Percentiles rank a stretch among this genome's conserved stretches.
Evolutionary conservation across 2,329 filamentous ascomycete species (phyloP).

Genomic region (Clarireedia paspali): DNA sequence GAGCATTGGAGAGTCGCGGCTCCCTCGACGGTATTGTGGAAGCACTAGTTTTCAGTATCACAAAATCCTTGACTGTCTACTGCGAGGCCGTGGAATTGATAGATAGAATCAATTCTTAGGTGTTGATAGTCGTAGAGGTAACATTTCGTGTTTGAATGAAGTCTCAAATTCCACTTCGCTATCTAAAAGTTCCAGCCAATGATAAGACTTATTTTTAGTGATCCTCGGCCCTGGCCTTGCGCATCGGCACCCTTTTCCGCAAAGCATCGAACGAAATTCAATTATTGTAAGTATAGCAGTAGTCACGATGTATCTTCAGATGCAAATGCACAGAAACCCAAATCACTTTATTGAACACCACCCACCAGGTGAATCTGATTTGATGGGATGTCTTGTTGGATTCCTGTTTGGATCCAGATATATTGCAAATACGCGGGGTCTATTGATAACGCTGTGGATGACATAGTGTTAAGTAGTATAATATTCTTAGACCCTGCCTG

Average conservation of each 20-base stretch:
- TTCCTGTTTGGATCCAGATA: no score
- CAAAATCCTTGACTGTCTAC: neutral
- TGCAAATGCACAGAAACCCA: neutral
- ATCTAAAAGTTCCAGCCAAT: slow-evolving; percentile 3
- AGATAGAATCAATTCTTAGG: neutral
- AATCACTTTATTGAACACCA: neutral
- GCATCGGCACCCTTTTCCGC: neutral
- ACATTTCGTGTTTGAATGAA: slow-evolving; percentile 6
- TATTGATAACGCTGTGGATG: no score
- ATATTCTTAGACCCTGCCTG: no score
- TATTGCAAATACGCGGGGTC: no score
- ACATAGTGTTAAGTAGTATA: no score
- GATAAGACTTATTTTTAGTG: slow-evolving; percentile 2
- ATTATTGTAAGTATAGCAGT: neutral
- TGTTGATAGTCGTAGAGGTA: neutral
- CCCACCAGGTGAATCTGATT: no score
- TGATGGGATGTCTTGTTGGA: no score
- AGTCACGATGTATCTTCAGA: neutral
- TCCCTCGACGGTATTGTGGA: neutral
- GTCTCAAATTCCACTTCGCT: slow-evolving; percentile 5
- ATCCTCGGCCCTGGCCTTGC: neutral
- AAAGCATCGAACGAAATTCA: neutral
- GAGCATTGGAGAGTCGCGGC: slow-evolving; percentile 4
- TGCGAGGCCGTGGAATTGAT: neutral
- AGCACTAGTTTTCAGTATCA: slow-evolving; percentile 1